phyloP scores from a whole-genome alignment of 257 asterid species.

The Cruciata laevipes region DNA sequence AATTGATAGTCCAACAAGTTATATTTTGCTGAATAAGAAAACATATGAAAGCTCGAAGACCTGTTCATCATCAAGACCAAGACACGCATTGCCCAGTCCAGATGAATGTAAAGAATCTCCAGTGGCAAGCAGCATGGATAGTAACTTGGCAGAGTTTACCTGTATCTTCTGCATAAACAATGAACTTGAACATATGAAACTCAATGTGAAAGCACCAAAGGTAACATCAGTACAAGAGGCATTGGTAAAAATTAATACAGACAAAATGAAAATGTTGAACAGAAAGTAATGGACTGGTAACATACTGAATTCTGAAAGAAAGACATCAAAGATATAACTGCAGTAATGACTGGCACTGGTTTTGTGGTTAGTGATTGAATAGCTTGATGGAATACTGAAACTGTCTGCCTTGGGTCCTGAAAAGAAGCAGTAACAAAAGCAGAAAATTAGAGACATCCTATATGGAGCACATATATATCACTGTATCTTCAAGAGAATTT shows the following conservation, averaged over 20 bases:
- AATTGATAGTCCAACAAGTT: neutral
- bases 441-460: neutral
- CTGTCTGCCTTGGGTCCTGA: slow-evolving; percentile 45
- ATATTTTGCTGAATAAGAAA: slow-evolving; percentile 14
- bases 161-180: slow-evolving; percentile 60
- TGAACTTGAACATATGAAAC: neutral
- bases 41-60: slow-evolving; percentile 29
- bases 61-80: slow-evolving; percentile 84
- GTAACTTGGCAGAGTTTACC: slow-evolving; percentile 64
- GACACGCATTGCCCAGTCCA: slow-evolving; percentile 46
- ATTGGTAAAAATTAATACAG: neutral
- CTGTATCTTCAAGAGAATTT: neutral
- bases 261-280: neutral
- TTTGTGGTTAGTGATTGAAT: slow-evolving; percentile 54
- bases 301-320: slow-evolving; percentile 62
- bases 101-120: slow-evolving; percentile 43
- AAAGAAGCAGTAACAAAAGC: slow-evolving; percentile 17
- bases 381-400: slow-evolving; percentile 53
- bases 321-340: slow-evolving; percentile 70
- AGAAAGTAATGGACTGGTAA: slow-evolving; percentile 12
- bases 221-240: neutral
- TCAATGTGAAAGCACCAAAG: neutral
- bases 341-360: slow-evolving; percentile 72
- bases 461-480: neutral
- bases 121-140: slow-evolving; percentile 49